Conservation (phyloP, 2,329 filamentous ascomycete genomes). For the Aspergillus fischeri region DNA sequence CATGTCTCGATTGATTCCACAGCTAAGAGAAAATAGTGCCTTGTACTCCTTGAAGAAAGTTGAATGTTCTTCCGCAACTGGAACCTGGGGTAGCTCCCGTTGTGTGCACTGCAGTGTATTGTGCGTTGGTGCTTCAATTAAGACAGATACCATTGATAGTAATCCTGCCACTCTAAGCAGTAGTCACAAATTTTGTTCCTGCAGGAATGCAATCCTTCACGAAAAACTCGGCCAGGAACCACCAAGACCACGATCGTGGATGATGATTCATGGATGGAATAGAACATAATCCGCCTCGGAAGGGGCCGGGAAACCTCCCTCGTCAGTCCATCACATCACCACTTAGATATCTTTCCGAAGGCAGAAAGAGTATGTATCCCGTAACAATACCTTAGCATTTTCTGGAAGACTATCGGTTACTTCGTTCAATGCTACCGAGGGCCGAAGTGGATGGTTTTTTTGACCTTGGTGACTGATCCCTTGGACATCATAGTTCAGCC, state of each 20-base stretch:
- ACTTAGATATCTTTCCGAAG: not conserved
- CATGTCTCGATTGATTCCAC: no score
- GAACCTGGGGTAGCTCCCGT: not conserved
- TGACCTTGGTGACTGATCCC: not conserved
- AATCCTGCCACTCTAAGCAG: not conserved
- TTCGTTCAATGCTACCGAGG: not conserved
- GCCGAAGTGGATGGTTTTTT: not conserved
- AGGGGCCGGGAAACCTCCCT: not conserved
- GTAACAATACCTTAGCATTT: not conserved
- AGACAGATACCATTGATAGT: not conserved
- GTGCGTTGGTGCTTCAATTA: not conserved
- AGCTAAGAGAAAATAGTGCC: no score
- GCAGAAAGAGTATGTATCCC: no score
- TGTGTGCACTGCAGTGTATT: not conserved
- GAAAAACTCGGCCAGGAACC: not conserved
- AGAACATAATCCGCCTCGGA: not conserved
- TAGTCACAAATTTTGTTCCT: no score
- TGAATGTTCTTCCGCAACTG: not conserved
- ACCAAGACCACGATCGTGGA: not conserved
- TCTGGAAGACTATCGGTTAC: not conserved
- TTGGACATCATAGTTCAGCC: not conserved
- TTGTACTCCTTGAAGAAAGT: not conserved
- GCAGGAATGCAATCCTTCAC: not conserved
- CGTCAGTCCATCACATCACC: not conserved
- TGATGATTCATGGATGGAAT: not conserved